A percentile compares a stretch with the other conserved stretches of the same genome.
Conservation (phyloP, 768 basidiomycete species). For the Leucogyrophana mollusca region DNA sequence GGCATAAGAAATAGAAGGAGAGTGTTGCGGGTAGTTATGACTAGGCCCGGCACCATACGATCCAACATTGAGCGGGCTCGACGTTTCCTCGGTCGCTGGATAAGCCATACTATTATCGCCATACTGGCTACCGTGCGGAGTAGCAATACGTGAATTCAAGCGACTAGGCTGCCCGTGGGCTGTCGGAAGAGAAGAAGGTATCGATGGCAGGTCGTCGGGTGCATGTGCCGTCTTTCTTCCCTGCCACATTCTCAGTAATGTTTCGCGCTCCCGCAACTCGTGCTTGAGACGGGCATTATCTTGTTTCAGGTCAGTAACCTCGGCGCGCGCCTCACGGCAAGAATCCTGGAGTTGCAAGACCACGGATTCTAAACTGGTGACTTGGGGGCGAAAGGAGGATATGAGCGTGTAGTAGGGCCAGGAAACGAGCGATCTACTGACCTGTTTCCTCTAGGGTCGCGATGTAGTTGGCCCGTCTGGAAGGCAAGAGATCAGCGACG, state of each 20-base stretch:
- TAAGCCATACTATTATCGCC: conserved; percentile 47
- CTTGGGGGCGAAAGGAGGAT: conserved; percentile 34
- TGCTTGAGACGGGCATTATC: conserved; percentile 65
- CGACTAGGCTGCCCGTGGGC: conserved; percentile 30
- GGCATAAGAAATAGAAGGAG: conserved; percentile 43
- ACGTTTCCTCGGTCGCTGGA: conserved; percentile 45
- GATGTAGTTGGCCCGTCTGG: conserved; percentile 76
- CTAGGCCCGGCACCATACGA: conserved; percentile 41
- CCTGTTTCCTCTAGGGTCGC: conserved; percentile 84
- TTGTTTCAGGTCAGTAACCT: conserved; percentile 60
- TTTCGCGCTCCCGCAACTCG: conserved; percentile 71
- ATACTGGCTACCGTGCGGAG: conserved; percentile 33
- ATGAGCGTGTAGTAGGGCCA: conserved; percentile 6
- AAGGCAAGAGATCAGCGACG: conserved; percentile 21
- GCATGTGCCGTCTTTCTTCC: conserved; percentile 56
- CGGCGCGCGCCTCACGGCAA: conserved; percentile 63
- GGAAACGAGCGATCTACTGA: conserved; percentile 17
- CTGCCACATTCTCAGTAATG: conserved; percentile 71
- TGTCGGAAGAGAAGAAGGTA: conserved; percentile 42
- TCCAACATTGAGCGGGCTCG: conserved; percentile 39
- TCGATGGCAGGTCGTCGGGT: conserved; percentile 50
- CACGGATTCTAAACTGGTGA: conserved; percentile 82
- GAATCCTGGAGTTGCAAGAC: conserved; percentile 83
- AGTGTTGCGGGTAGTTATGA: conserved; percentile 43
- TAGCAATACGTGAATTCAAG: conserved; percentile 37